Evolutionary conservation across 495 filamentous ascomycete genomes (phyloP).

Genomic region (Venustampulla echinocandica): DNA sequence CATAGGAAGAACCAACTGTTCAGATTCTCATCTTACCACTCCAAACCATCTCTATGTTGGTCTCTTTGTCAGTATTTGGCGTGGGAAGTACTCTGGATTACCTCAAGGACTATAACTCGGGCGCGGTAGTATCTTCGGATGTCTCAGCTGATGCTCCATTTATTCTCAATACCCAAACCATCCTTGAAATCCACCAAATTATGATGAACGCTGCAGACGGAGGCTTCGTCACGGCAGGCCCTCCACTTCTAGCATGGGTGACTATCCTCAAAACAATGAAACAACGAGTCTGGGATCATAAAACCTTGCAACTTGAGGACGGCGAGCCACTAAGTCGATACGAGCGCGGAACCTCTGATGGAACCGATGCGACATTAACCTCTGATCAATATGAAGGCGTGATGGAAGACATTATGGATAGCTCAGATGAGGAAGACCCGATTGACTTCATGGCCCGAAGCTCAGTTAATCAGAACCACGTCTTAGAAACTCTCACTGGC

Average conservation of each 20-base stretch:
- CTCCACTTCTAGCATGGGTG: conserved; percentile 68
- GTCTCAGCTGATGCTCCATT: conserved; percentile 43
- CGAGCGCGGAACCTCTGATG: conserved; percentile 13
- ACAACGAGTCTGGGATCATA: conserved; percentile 3
- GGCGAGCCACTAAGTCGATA: not conserved
- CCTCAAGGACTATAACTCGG: conserved; percentile 28
- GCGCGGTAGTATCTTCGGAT: conserved; percentile 19
- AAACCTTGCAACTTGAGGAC: not conserved
- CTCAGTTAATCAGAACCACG: conserved; percentile 43
- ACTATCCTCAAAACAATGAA: conserved; percentile 57
- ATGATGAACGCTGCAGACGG: conserved; percentile 42
- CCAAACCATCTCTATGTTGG: conserved; percentile 57
- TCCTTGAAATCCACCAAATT: conserved; percentile 56
- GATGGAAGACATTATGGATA: conserved; percentile 37
- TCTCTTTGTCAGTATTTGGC: conserved; percentile 68
- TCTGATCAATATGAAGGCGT: conserved; percentile 42
- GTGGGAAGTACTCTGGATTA: conserved; percentile 42
- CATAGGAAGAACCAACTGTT: conserved; percentile 30
- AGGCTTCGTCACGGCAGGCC: conserved; percentile 45
- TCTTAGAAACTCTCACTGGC: conserved; percentile 54
- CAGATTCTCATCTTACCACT: conserved; percentile 52
- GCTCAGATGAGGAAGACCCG: conserved; percentile 35
- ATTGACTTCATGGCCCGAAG: conserved; percentile 37
- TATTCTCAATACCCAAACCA: conserved; percentile 50
- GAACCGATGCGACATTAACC: conserved; percentile 32